Base-by-base conservation (phyloP, 345 rosid genomes). In the Populus alba region DNA sequence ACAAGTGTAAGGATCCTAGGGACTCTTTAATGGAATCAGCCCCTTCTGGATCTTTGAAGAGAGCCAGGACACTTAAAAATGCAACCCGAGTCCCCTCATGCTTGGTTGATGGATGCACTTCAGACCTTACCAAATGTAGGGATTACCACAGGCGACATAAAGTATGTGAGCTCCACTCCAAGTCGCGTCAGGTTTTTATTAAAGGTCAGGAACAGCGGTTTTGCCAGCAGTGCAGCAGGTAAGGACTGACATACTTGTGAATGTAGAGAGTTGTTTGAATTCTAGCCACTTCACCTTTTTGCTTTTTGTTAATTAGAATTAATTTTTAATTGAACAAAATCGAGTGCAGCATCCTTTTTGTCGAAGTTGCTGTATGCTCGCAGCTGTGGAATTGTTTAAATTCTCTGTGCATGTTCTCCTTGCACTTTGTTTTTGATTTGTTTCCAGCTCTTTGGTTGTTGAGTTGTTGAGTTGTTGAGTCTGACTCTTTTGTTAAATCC, bases 171-270 rank as follows among this genome's bases (percentile, higher is more conserved):
- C 71, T 79, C 33, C 94, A 92, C 77, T 89, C 94, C 3, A 92
- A 92, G 86, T 87, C 92, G 22, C 76, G 94, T 5, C 85, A 65
- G 55, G 94, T 92, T 67, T 82, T 83, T 16, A 88, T 92, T 71
- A 84, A 78, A 70, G 92, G 94, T 51, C 90, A 69, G 55, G 92
- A 90, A 61, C 91, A 86, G 53, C 86, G 94, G 38, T 92, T 92
- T 77, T 90, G 97, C 86, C 97, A 92, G 90, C 97, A 92, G 83
- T 92, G 97, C 85, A 92, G 94, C 88, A 86, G 97, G 97, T 89
- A 78, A 59, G 74, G 49, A 29, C 55, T 25, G 10, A 12, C 79
- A 59, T 77, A 70, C 33, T 45, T 69, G 38, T 66, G 25, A 38
- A 49, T 47, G 27, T 43, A 70, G 55, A 17, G 20, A 45, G 49